These are phyloP conservation scores for Torulaspora quercuum DNA, from an alignment of 805 yeast species.

Conservation along the genomic window DNA sequence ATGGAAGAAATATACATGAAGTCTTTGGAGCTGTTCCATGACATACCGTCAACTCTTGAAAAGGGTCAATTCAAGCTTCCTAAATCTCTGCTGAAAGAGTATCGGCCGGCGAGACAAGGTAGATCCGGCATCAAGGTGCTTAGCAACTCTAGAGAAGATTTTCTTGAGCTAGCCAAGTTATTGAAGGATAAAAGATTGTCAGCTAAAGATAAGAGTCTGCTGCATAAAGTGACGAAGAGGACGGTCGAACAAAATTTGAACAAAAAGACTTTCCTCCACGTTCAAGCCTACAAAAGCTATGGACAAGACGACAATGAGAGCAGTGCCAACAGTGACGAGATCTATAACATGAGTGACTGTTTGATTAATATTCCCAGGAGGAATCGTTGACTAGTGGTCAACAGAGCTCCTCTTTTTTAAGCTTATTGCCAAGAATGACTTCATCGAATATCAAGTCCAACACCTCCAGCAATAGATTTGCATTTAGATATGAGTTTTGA, in stretches of 20 bases:
- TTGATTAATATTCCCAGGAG: slow-evolving; percentile 16
- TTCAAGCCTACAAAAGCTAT: slow-evolving; percentile 13
- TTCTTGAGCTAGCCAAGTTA: slow-evolving; percentile 18
- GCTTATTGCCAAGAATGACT: slow-evolving; percentile 4
- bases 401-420: neutral
- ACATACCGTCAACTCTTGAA: slow-evolving; percentile 28
- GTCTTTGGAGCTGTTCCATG: slow-evolving; percentile 32
- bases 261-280: slow-evolving; percentile 23
- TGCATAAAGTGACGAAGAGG: slow-evolving; percentile 14
- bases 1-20: slow-evolving; percentile 34
- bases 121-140: slow-evolving; percentile 9
- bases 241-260: slow-evolving; percentile 16
- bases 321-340: slow-evolving; percentile 3
- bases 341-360: slow-evolving; percentile 20
- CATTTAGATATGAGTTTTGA: slow-evolving; percentile 70
- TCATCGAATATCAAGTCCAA: slow-evolving; percentile 55
- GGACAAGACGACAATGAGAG: slow-evolving; percentile 4
- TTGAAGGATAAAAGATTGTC: slow-evolving; percentile 20
- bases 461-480: slow-evolving; percentile 56
- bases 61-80: slow-evolving; percentile 28
- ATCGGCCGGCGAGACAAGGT: slow-evolving; percentile 12
- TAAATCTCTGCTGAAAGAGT: slow-evolving; percentile 24
- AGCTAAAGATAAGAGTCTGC: slow-evolving; percentile 17
- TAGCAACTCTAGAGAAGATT: slow-evolving; percentile 16
- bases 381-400: slow-evolving; percentile 1